Evolutionary conservation across 768 basidiomycete genomes (phyloP).

Genomic region (Coprinopsis marcescibilis): DNA sequence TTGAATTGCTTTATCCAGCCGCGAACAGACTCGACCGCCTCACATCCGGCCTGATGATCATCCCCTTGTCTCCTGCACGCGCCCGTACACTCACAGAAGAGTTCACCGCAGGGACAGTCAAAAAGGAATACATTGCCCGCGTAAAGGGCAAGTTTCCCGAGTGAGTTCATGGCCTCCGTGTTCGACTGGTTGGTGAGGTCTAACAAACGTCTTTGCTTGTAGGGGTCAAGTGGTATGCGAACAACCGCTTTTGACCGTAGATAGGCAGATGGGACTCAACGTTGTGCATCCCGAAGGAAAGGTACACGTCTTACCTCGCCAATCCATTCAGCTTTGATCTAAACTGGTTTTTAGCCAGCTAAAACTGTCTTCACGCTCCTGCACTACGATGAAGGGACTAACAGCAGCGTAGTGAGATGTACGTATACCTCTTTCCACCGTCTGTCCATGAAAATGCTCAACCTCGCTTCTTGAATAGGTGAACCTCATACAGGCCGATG

Average conservation of each 20-base stretch:
- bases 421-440: constrained; percentile 17
- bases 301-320: constrained; percentile 32
- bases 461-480: constrained; percentile 37
- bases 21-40: constrained; percentile 92
- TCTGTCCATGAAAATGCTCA: constrained; percentile 2
- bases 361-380: constrained; percentile 85
- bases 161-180: constrained; percentile 39
- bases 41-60: constrained; percentile 93
- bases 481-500: constrained; percentile 89
- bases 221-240: constrained; percentile 84
- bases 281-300: constrained; percentile 95
- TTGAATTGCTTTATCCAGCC: constrained; percentile 42
- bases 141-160: constrained; percentile 80
- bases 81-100: constrained; percentile 72
- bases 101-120: constrained; percentile 75
- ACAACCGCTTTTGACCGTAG: constrained; percentile 83
- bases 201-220: no score
- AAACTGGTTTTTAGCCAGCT: constrained; percentile 49
- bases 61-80: constrained; percentile 67
- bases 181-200: no score
- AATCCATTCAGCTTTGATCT: not conserved
- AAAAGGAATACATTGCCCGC: constrained; percentile 90
- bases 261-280: constrained; percentile 95
- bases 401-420: constrained; percentile 89
- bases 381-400: constrained; percentile 70